phyloP scores from a whole-genome alignment of 139 green algal species.

The Auxenochlorella pyrenoidosa region DNA sequence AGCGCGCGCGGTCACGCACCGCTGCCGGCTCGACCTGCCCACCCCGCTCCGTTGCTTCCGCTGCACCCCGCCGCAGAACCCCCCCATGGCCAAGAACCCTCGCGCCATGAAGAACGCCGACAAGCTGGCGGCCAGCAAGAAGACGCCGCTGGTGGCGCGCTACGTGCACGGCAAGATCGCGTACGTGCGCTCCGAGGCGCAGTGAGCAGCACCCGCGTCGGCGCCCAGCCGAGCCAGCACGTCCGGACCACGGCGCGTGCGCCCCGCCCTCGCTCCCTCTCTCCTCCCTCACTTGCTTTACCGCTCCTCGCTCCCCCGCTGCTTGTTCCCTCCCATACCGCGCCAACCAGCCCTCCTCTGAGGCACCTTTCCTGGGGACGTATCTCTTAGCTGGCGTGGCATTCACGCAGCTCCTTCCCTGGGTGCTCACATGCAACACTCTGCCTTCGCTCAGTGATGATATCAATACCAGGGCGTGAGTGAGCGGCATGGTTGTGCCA shows the following conservation, averaged over 20 bases:
- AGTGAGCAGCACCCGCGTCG: conserved; percentile 5
- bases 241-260: not conserved
- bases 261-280: not conserved
- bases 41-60: too few species aligned
- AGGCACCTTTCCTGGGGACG: not conserved
- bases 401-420: not conserved
- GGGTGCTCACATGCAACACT: too few species aligned
- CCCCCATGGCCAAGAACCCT: conserved; percentile 56
- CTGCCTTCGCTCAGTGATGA: too few species aligned
- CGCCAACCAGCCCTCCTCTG: not conserved
- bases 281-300: not conserved
- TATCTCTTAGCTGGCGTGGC: not conserved
- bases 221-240: not conserved
- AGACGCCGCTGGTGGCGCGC: conserved; percentile 62
- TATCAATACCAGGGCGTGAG: too few species aligned
- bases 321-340: not conserved
- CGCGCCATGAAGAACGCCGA: conserved; percentile 92
- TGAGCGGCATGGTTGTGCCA: too few species aligned
- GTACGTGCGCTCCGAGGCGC: conserved; percentile 37
- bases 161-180: conserved; percentile 59
- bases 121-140: conserved; percentile 77
- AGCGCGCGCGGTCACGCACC: too few species aligned
- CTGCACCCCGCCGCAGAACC: too few species aligned
- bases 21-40: too few species aligned
- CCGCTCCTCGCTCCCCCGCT: not conserved